Conservation (phyloP, 2,329 filamentous ascomycete species). For the Daldinia sp. region DNA sequence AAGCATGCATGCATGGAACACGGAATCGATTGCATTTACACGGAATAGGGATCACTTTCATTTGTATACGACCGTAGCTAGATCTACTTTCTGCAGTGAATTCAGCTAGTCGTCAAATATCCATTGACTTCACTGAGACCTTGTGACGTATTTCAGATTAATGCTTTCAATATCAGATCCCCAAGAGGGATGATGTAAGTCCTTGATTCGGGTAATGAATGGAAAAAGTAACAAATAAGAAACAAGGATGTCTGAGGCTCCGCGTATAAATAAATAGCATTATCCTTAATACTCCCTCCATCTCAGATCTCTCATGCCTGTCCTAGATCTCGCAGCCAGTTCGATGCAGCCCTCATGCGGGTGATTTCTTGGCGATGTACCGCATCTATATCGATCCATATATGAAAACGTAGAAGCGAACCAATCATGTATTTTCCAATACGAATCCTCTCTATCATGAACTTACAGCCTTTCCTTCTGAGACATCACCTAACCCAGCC, state of each 20-base stretch:
- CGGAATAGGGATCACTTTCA: not conserved
- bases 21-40: not conserved
- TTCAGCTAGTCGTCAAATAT: not conserved
- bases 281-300: not conserved
- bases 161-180: not conserved
- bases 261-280: not conserved
- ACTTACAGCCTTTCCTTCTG: not conserved
- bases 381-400: not conserved
- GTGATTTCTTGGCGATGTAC: constrained; percentile 27
- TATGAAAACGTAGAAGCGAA: not conserved
- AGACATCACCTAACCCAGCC: constrained; percentile 52
- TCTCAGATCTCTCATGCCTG: constrained; percentile 21
- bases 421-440: constrained; percentile 12
- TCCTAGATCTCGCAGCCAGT: constrained; percentile 25
- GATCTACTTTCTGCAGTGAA: not conserved
- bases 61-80: constrained; percentile 3
- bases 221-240: too few relatives aligned
- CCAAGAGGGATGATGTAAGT: not conserved
- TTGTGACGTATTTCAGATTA: not conserved
- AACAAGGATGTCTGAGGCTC: not conserved
- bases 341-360: constrained; percentile 32
- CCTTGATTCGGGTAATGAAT: too few relatives aligned
- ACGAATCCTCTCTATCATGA: not conserved
- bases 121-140: not conserved
- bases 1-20: constrained; percentile 16